These are phyloP conservation scores for Coemansia sp. DNA, from an alignment of 192 early-diverging fungal species.

Conservation along the genomic window DNA sequence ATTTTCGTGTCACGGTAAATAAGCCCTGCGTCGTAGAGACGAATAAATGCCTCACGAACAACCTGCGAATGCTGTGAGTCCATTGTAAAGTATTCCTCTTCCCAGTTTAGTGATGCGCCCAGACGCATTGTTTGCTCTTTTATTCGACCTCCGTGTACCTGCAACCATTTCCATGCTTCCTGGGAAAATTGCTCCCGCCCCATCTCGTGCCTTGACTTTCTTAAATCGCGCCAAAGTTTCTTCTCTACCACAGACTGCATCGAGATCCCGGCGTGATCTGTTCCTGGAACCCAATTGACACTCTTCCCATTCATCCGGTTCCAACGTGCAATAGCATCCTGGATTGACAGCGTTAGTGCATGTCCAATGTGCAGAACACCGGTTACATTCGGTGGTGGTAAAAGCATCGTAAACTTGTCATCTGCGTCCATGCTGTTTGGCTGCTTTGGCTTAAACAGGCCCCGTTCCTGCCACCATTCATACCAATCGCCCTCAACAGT, in stretches of 20 bases:
- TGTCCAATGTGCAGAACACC: slow-evolving; percentile 94
- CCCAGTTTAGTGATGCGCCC: slow-evolving; percentile 89
- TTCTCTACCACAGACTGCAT: slow-evolving; percentile 96
- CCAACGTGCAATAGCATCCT: slow-evolving; percentile 74
- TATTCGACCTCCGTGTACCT: slow-evolving; percentile 73
- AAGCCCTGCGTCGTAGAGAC: slow-evolving; percentile 81
- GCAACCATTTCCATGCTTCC: slow-evolving; percentile 87
- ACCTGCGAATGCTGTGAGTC: slow-evolving; percentile 70
- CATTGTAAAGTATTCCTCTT: slow-evolving; percentile 85
- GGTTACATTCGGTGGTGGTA: slow-evolving; percentile 96
- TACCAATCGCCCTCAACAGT: slow-evolving; percentile 92
- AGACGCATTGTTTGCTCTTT: slow-evolving; percentile 77
- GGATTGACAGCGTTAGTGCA: slow-evolving; percentile 86
- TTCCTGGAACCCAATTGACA: slow-evolving; percentile 91
- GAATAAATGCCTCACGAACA: slow-evolving; percentile 89
- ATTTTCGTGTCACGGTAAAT: slow-evolving; percentile 90
- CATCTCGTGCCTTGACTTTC: slow-evolving; percentile 77
- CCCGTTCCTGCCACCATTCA: slow-evolving; percentile 87
- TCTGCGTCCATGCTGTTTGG: background rate
- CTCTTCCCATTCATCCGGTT: slow-evolving; percentile 89
- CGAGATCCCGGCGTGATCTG: slow-evolving; percentile 96
- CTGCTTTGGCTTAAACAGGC: slow-evolving; percentile 59
- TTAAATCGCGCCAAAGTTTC: slow-evolving; percentile 57
- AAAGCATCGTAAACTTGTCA: slow-evolving; percentile 76
- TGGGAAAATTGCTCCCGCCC: slow-evolving; percentile 81